A percentile compares a stretch with the other conserved stretches of the same genome.
phyloP scores from a whole-genome alignment of 805 yeast species.

The Yarrowia sp. region DNA sequence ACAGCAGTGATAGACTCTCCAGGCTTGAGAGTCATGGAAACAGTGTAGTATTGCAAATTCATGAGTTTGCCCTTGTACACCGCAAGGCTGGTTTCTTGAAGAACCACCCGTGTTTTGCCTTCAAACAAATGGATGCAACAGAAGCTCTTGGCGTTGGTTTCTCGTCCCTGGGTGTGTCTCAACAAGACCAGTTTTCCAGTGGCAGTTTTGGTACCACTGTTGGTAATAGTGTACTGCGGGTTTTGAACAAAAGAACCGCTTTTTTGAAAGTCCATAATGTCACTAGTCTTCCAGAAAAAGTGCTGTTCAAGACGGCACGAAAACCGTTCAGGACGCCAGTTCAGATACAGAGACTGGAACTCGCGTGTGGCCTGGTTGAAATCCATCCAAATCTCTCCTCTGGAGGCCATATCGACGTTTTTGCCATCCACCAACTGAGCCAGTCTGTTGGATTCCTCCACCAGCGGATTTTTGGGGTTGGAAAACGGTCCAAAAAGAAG shows the following conservation, averaged over 20 bases:
- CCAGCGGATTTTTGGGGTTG: slow-evolving; percentile 9
- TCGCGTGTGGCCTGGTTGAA: slow-evolving; percentile 38
- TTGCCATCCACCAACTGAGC: slow-evolving; percentile 1
- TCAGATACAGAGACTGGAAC: slow-evolving; percentile 57
- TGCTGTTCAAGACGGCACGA: slow-evolving; percentile 31
- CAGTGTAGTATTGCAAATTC: slow-evolving; percentile 39
- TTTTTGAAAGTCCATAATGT: slow-evolving; percentile 27
- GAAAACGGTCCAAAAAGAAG: slow-evolving; percentile 22
- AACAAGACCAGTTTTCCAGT: slow-evolving; percentile 19
- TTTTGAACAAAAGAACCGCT: slow-evolving; percentile 33
- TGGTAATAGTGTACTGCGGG: slow-evolving; percentile 41
- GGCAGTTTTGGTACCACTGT: slow-evolving; percentile 28
- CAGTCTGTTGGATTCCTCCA: neutral
- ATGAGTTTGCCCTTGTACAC: slow-evolving; percentile 32
- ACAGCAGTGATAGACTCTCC: slow-evolving; percentile 31
- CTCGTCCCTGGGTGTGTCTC: slow-evolving; percentile 25
- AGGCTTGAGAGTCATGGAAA: slow-evolving; percentile 32
- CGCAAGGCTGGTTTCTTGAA: slow-evolving; percentile 25
- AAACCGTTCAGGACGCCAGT: slow-evolving; percentile 54
- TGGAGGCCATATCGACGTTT: slow-evolving; percentile 5
- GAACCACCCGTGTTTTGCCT: slow-evolving; percentile 13
- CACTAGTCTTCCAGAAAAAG: slow-evolving; percentile 37
- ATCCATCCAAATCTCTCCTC: slow-evolving; percentile 33
- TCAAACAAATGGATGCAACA: slow-evolving; percentile 26
- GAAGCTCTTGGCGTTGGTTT: neutral